These are phyloP conservation scores for Rhodotorula sp. DNA, from an alignment of 1,284 basidiomycete genomes.

Conservation along the genomic window DNA sequence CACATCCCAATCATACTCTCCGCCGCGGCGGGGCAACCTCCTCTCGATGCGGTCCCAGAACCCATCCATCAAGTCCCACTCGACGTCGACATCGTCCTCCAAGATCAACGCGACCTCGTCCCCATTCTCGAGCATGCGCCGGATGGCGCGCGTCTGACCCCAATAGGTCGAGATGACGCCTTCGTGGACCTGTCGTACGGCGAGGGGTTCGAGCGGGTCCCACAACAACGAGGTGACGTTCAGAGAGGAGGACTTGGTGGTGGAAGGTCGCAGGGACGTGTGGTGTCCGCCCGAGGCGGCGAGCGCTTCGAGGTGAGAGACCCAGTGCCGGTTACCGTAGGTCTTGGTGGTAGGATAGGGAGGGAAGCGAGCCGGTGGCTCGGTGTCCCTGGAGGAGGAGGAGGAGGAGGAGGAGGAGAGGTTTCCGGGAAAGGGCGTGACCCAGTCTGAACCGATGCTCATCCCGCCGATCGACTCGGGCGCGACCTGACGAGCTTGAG, in stretches of 20 bases:
- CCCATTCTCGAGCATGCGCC: slow-evolving; percentile 34
- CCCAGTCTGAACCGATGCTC: slow-evolving; percentile 31
- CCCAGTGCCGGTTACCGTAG: slow-evolving; percentile 18
- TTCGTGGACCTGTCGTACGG: slow-evolving; percentile 37
- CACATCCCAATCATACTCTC: slow-evolving; percentile 41
- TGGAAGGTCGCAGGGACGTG: slow-evolving; percentile 14
- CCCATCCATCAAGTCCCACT: slow-evolving; percentile 44
- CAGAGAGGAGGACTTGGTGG: background rate
- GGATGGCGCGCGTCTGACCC: slow-evolving; percentile 40
- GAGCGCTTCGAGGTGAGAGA: slow-evolving; percentile 32
- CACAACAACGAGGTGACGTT: slow-evolving; percentile 37
- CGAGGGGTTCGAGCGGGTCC: slow-evolving; percentile 38
- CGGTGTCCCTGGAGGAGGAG: background rate
- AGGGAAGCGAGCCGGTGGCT: slow-evolving; percentile 3
- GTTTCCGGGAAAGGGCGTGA: slow-evolving; percentile 23
- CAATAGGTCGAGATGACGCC: slow-evolving; percentile 42
- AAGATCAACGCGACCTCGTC: slow-evolving; percentile 43
- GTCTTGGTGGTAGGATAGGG: background rate
- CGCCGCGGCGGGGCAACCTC: slow-evolving; percentile 31
- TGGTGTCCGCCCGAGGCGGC: slow-evolving; percentile 10
- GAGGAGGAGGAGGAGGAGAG: too few relatives aligned
- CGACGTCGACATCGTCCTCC: slow-evolving; percentile 47
- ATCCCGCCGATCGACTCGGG: slow-evolving; percentile 34
- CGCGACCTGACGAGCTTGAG: background rate
- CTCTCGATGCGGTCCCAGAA: slow-evolving; percentile 38